These are phyloP conservation scores for Turritis glabra DNA, from an alignment of 345 rosid species.

Conservation along the genomic window DNA sequence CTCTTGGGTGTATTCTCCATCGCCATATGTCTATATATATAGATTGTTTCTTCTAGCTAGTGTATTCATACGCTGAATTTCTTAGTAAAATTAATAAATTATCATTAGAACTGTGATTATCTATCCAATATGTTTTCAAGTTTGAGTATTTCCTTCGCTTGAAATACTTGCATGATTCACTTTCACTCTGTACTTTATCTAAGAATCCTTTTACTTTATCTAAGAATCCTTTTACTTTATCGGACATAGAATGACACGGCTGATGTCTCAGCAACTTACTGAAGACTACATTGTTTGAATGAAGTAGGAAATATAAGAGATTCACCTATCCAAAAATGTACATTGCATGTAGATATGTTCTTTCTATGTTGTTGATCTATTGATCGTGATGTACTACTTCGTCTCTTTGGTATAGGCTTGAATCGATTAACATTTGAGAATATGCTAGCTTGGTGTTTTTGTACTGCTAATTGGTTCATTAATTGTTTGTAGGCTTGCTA, in stretches of 20 bases:
- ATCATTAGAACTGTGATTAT: neutral
- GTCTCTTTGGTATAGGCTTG: slow-evolving; percentile 19
- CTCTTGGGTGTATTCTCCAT: slow-evolving; percentile 23
- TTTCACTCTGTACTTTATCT: neutral
- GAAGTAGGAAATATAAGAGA: neutral
- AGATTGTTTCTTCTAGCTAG: slow-evolving; percentile 3
- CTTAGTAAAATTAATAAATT: neutral
- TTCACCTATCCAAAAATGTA: neutral
- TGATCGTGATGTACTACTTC: neutral
- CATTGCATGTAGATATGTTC: neutral
- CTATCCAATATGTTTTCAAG: slow-evolving; percentile 20
- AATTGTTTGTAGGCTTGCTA: slow-evolving; percentile 71
- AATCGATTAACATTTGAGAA: neutral
- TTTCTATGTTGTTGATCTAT: neutral
- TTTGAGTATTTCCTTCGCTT: neutral
- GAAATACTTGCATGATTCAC: neutral
- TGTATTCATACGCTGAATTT: neutral
- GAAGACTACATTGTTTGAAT: neutral
- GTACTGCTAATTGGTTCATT: slow-evolving; percentile 21
- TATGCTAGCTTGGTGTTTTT: neutral
- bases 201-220: neutral
- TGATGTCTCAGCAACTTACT: slow-evolving; percentile 1
- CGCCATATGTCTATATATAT: neutral
- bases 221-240: neutral
- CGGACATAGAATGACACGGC: neutral